Evolutionary conservation across 2,329 filamentous ascomycete genomes (phyloP).

Genomic region (Fusarium lateritium): DNA sequence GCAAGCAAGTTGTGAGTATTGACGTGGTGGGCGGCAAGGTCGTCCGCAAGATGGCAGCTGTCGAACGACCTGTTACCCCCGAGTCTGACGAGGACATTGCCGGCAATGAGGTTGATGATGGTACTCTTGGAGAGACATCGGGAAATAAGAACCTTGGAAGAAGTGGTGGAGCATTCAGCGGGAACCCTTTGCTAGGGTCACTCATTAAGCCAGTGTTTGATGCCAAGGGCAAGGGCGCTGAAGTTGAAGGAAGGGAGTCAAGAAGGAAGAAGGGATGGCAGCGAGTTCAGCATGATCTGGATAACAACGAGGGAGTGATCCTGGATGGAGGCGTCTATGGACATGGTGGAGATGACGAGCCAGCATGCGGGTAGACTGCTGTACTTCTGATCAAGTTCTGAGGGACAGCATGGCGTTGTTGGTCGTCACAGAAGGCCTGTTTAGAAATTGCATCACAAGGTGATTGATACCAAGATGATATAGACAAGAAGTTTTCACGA

Average conservation of each 20-base stretch:
- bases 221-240: slow-evolving; percentile 65
- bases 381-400: not conserved
- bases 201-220: slow-evolving; percentile 76
- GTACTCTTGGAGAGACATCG: slow-evolving; percentile 53
- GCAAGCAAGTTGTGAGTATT: slow-evolving; percentile 86
- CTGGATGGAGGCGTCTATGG: slow-evolving; percentile 70
- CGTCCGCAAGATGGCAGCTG: slow-evolving; percentile 77
- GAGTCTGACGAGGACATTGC: slow-evolving; percentile 58
- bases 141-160: slow-evolving; percentile 52
- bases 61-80: slow-evolving; percentile 71
- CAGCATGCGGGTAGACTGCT: slow-evolving; percentile 53
- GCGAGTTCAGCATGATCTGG: slow-evolving; percentile 72
- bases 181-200: slow-evolving; percentile 76
- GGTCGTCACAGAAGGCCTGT: not conserved
- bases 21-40: slow-evolving; percentile 85
- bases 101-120: slow-evolving; percentile 52
- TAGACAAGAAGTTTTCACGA: not conserved
- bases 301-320: slow-evolving; percentile 72
- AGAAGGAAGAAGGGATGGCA: slow-evolving; percentile 66
- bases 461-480: not conserved
- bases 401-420: not conserved
- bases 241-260: slow-evolving; percentile 57
- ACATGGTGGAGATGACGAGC: slow-evolving; percentile 56
- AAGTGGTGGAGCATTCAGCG: slow-evolving; percentile 74
- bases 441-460: no score